Evolutionary conservation across 192 early-diverging fungal genomes (phyloP).

Genomic region (Coemansia sp.): DNA sequence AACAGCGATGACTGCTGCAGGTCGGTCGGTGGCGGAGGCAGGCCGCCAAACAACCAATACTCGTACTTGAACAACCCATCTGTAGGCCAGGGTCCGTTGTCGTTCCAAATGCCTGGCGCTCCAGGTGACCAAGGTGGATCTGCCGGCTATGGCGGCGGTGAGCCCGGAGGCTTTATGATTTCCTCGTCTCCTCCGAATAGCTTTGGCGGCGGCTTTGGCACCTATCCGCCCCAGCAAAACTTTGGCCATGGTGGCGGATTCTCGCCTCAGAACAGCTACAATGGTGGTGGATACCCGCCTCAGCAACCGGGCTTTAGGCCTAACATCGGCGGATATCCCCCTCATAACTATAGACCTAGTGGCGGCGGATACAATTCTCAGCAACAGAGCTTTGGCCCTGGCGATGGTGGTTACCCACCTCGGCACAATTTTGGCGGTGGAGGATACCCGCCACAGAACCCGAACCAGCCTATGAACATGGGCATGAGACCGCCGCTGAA

Average conservation of each 20-base stretch:
- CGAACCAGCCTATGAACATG: slow-evolving; percentile 7
- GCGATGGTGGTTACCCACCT: too few relatives aligned
- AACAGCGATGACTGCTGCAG: not conserved
- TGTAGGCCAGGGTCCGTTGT: slow-evolving; percentile 22
- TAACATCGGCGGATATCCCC: not conserved
- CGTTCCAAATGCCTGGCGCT: slow-evolving; percentile 24
- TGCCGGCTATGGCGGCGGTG: slow-evolving; percentile 12
- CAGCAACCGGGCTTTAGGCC: slow-evolving; percentile 6
- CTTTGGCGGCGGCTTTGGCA: not conserved
- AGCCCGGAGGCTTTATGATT: slow-evolving; percentile 18
- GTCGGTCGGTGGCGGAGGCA: slow-evolving; percentile 1
- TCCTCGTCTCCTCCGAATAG: slow-evolving; percentile 1
- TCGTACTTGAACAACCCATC: slow-evolving; percentile 26
- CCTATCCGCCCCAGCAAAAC: not conserved
- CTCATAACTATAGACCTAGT: not conserved
- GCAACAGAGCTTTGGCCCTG: not conserved
- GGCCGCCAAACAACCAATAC: slow-evolving; percentile 9
- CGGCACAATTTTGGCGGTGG: too few relatives aligned
- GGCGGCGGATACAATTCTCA: too few relatives aligned
- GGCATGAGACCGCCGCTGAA: not conserved
- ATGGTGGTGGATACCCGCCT: not conserved
- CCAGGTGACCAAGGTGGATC: slow-evolving; percentile 11
- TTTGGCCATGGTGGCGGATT: not conserved
- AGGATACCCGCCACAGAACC: not conserved
- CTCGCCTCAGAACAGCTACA: slow-evolving; percentile 10